Percentiles rank a stretch among this genome's conserved stretches.
Evolutionary conservation across 1,284 basidiomycete genomes (phyloP).

Genomic region (Fomitiporia mediterranea): DNA sequence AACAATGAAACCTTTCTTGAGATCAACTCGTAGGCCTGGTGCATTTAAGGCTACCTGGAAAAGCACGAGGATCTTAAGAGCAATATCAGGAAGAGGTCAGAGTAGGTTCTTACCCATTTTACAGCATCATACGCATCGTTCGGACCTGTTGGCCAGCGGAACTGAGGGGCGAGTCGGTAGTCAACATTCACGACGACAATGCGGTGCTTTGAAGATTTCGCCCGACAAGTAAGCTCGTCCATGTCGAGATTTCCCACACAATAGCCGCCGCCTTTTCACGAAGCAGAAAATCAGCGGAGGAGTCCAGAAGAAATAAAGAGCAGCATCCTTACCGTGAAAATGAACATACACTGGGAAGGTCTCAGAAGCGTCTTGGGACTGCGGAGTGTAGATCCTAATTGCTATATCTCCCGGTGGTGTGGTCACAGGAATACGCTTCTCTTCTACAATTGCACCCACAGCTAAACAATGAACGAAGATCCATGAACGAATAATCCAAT

Average conservation of each 20-base stretch:
- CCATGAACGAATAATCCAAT: too few species aligned
- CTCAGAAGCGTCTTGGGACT: slow-evolving; percentile 1
- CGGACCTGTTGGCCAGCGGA: slow-evolving; percentile 35
- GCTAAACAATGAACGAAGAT: not conserved
- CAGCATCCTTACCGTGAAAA: slow-evolving; percentile 12
- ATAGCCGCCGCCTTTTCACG: slow-evolving; percentile 10
- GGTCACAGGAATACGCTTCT: slow-evolving; percentile 1
- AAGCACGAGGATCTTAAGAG: too few species aligned
- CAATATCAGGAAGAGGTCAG: too few species aligned
- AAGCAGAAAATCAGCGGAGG: not conserved
- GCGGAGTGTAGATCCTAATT: slow-evolving; percentile 15
- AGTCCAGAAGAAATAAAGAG: not conserved
- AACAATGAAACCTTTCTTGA: slow-evolving; percentile 24
- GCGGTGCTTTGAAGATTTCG: slow-evolving; percentile 18
- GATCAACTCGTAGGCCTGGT: slow-evolving; percentile 12
- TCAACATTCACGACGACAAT: slow-evolving; percentile 24
- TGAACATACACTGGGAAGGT: slow-evolving; percentile 11
- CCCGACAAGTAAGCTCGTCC: slow-evolving; percentile 23
- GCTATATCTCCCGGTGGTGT: slow-evolving; percentile 9
- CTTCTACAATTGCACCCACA: slow-evolving; percentile 9
- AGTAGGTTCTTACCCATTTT: slow-evolving; percentile 30
- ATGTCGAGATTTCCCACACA: slow-evolving; percentile 20
- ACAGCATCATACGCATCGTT: slow-evolving; percentile 35
- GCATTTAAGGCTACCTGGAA: slow-evolving; percentile 7
- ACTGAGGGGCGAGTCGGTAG: slow-evolving; percentile 34